Evolutionary conservation across 352 stramenopile species (phyloP).

Genomic region (Achlya hypogyna): DNA sequence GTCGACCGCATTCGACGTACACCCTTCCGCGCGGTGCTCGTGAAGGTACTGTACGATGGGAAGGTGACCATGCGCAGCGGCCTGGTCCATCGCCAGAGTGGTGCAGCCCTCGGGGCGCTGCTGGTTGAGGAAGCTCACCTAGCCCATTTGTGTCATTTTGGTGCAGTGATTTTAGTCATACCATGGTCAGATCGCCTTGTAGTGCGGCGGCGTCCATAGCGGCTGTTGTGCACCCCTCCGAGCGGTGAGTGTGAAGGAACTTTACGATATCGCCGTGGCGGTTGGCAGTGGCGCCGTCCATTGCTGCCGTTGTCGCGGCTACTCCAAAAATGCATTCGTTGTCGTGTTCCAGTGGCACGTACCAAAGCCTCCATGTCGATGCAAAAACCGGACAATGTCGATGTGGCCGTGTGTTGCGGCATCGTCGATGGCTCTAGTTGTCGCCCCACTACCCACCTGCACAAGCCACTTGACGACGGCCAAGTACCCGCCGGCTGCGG

Average conservation of each 20-base stretch:
- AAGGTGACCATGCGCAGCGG: slow-evolving; percentile 48
- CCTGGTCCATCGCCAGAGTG: slow-evolving; percentile 63
- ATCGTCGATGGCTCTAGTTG: slow-evolving; percentile 19
- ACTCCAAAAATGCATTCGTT: slow-evolving; percentile 3
- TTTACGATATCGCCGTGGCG: background rate
- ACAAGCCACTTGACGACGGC: slow-evolving; percentile 22
- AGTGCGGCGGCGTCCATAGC: slow-evolving; percentile 20
- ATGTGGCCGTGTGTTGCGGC: slow-evolving; percentile 14
- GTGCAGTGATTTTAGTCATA: slow-evolving; percentile 16
- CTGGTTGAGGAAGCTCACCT: slow-evolving; percentile 53
- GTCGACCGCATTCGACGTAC: slow-evolving; percentile 65
- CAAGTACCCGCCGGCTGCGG: slow-evolving; percentile 10
- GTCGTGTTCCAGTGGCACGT: slow-evolving; percentile 16
- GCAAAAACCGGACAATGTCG: slow-evolving; percentile 15
- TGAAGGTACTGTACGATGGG: slow-evolving; percentile 63
- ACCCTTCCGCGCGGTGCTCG: slow-evolving; percentile 43
- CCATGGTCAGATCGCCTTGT: slow-evolving; percentile 17
- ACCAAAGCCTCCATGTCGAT: slow-evolving; percentile 10
- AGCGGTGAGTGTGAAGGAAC: background rate
- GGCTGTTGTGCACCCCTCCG: slow-evolving; percentile 19
- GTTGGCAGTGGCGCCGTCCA: slow-evolving; percentile 17
- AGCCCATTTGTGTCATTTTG: slow-evolving; percentile 11
- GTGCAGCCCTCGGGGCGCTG: slow-evolving; percentile 58
- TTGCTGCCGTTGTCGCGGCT: slow-evolving; percentile 14
- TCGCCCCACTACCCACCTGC: slow-evolving; percentile 1